Base-by-base conservation (phyloP, 768 basidiomycete genomes). In the Tricholoma terreum region DNA sequence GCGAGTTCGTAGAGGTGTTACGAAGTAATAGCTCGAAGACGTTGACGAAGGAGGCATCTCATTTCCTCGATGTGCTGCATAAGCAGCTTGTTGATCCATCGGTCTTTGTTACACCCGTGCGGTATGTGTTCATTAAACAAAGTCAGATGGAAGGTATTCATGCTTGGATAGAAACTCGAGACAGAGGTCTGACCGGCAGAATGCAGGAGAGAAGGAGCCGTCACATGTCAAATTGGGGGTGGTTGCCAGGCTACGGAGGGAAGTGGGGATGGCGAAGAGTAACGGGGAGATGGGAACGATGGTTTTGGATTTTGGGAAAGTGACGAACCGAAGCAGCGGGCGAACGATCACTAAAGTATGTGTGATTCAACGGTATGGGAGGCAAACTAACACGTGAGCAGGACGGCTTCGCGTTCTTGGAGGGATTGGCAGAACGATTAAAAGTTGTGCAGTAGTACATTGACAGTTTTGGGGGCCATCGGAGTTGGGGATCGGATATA, bases 41-140 rank as follows among this genome's bases (percentile, higher is more conserved):
- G 50, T 65, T 88, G 63, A 90, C 84, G 34, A 85, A 82, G 68
- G 87, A 90, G 60, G 89, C 83, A 6, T 88, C 86, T 63, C 70
- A 75, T 21, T 87, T 92, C 70, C 71, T 92, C 54, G 88, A 90
- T 61, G 78, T 82, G 27, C 67, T 92, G 60, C 78, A 82, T 70
- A 87, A 86, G 68, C 88, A 87, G 64, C 78, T 92, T 43, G 82
- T 80, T 35, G 84, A 89, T 67, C 85, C 89, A 33, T 83, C 84
- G 17, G 81, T 83, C 36, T 83, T 81, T 61, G 68, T 80, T 52
- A 70, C 77, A 40, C 86, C 87, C 4, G 64, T 84, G 65, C 78
- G 86, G 75, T 79, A 69, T 68, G 65, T 77, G 69, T 17, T 21
- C 15, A n/a, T 42, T 52, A 31, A 22, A 51, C 22, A 34, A 34